phyloP scores from a whole-genome alignment of 2,329 filamentous ascomycete genomes.

The Epichloe gansuensis region DNA sequence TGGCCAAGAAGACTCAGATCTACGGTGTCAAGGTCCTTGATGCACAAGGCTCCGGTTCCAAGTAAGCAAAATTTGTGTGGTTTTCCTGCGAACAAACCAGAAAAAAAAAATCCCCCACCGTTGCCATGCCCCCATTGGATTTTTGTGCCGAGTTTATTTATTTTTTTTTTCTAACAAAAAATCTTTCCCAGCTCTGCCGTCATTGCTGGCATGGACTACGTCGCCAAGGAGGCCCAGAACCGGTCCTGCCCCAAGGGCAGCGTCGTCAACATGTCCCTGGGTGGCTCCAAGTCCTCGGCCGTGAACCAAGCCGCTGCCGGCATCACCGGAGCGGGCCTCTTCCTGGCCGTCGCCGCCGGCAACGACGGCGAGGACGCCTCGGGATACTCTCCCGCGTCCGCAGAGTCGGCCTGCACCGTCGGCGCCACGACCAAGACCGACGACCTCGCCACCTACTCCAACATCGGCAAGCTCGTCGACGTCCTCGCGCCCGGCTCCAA shows the following conservation, averaged over 20 bases:
- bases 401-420: constrained; percentile 34
- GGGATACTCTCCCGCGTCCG: constrained; percentile 32
- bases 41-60: constrained; percentile 22
- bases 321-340: constrained; percentile 31
- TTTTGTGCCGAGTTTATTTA: no score
- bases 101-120: no score
- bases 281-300: constrained; percentile 29
- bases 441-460: constrained; percentile 32
- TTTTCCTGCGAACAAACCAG: background rate
- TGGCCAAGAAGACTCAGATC: constrained; percentile 31
- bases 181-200: constrained; percentile 21
- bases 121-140: no score
- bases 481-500: constrained; percentile 35
- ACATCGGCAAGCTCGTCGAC: constrained; percentile 34
- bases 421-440: constrained; percentile 29
- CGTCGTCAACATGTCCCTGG: constrained; percentile 43
- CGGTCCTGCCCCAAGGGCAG: constrained; percentile 28
- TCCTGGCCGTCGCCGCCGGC: constrained; percentile 42
- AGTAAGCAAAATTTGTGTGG: constrained; percentile 18
- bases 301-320: constrained; percentile 35
- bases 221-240: constrained; percentile 20
- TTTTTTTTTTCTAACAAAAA: no score
- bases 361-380: constrained; percentile 32
- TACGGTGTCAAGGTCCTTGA: constrained; percentile 34
- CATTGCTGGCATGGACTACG: constrained; percentile 32